These are phyloP conservation scores for Talaromyces amestolkiae DNA, from an alignment of 2,329 filamentous ascomycete species.

Conservation along the genomic window DNA sequence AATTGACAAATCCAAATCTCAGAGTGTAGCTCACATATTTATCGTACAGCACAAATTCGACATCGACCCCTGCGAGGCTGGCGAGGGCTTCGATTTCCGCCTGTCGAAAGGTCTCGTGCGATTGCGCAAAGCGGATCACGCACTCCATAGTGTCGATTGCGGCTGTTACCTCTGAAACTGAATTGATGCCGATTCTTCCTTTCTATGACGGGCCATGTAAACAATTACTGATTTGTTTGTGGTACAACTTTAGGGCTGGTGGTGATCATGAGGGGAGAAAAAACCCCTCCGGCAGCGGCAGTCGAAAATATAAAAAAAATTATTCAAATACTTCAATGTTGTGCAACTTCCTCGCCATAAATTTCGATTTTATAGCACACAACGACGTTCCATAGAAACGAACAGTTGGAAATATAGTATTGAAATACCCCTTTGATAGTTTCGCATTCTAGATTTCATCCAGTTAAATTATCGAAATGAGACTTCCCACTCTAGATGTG, in stretches of 20 bases:
- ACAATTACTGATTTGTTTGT: background rate
- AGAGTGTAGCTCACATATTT: conserved; percentile 59
- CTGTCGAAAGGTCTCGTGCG: conserved; percentile 84
- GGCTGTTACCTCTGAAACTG: too few species aligned
- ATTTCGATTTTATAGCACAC: background rate
- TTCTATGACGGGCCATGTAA: background rate
- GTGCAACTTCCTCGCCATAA: background rate
- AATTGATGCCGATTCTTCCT: too few species aligned
- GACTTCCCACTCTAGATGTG: too few species aligned
- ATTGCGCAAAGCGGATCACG: conserved; percentile 83
- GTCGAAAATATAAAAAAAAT: conserved; percentile 14
- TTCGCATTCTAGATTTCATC: too few species aligned
- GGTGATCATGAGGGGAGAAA: background rate
- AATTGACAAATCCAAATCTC: background rate
- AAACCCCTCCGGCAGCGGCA: conserved; percentile 1
- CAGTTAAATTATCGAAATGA: too few species aligned
- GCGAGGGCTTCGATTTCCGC: conserved; percentile 83
- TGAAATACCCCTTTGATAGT: too few species aligned
- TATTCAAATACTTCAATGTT: background rate
- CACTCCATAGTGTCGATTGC: conserved; percentile 60
- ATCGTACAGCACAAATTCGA: conserved; percentile 74
- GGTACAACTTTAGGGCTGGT: background rate
- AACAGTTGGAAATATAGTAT: too few species aligned
- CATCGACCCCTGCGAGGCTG: conserved; percentile 60
- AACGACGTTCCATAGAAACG: background rate